phyloP scores from a whole-genome alignment of 2,329 filamentous ascomycete species.

The Ophiostoma ulmi region DNA sequence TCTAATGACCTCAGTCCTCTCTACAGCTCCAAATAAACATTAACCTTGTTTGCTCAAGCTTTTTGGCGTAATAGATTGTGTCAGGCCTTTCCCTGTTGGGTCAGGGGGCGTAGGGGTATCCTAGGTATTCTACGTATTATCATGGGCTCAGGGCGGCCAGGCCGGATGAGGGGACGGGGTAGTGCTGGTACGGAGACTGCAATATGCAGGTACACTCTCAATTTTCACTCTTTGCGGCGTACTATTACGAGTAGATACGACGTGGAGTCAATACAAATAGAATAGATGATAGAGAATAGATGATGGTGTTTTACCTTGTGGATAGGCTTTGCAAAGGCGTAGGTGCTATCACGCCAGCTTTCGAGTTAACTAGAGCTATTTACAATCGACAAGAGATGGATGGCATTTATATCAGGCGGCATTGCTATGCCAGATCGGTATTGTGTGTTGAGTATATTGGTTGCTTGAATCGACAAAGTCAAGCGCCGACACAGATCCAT shows the following conservation, averaged over 20 bases:
- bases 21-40: background rate
- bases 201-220: background rate
- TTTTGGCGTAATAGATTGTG: background rate
- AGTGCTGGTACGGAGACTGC: background rate
- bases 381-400: too few species aligned
- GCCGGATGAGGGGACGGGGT: background rate
- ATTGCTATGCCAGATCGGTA: background rate
- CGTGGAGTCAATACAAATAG: background rate
- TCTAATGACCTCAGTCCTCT: background rate
- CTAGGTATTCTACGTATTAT: background rate
- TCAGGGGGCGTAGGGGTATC: constrained; percentile 6
- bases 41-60: constrained; percentile 15
- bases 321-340: background rate
- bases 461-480: too few species aligned
- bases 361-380: too few species aligned
- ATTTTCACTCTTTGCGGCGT: background rate
- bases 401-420: too few species aligned
- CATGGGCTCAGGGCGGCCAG: background rate
- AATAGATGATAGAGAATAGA: background rate
- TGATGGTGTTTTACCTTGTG: background rate
- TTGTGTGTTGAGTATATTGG: too few species aligned
- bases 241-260: background rate
- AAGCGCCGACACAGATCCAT: too few species aligned
- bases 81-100: constrained; percentile 13
- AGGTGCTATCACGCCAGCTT: background rate